Conservation (phyloP, 805 yeast species). For the Wickerhamomyces chaumierensis region DNA sequence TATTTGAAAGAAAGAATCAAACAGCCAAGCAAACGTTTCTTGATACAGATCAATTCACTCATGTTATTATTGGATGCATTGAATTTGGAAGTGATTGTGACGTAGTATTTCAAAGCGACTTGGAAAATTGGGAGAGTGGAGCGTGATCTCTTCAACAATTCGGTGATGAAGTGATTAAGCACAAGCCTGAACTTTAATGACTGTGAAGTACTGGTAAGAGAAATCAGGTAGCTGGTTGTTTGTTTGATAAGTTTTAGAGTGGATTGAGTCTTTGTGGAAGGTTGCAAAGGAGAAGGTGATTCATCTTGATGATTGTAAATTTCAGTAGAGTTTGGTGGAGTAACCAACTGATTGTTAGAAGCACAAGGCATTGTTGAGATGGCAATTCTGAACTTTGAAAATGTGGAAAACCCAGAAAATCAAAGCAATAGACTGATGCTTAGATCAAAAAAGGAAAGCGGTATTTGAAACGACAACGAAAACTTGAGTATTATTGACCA, state of each 20-base stretch:
- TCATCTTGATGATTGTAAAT: not conserved
- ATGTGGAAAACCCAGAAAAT: no score
- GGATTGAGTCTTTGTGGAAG: not conserved
- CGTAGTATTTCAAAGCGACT: constrained; percentile 55
- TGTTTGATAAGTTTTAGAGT: not conserved
- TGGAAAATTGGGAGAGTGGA: constrained; percentile 54
- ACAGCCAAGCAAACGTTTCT: constrained; percentile 56
- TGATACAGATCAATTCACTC: constrained; percentile 32
- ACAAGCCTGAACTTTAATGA: not conserved
- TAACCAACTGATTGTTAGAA: not conserved
- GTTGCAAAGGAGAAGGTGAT: not conserved
- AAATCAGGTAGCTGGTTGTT: not conserved
- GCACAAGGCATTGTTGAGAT: not conserved
- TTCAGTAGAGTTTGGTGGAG: not conserved
- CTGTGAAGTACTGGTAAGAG: not conserved
- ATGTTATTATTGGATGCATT: not conserved
- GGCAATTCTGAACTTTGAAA: no score
- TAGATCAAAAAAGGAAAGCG: no score
- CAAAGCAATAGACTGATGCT: no score
- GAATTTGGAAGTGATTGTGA: constrained; percentile 27
- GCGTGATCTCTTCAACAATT: constrained; percentile 39
- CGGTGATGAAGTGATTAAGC: constrained; percentile 21
- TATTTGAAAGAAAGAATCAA: constrained; percentile 65
- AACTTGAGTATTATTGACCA: not conserved
- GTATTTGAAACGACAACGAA: not conserved